A percentile compares a stretch with the other conserved stretches of the same genome.
Conservation (phyloP, 2,329 filamentous ascomycete genomes). For the Davidsoniella eucalypti region DNA sequence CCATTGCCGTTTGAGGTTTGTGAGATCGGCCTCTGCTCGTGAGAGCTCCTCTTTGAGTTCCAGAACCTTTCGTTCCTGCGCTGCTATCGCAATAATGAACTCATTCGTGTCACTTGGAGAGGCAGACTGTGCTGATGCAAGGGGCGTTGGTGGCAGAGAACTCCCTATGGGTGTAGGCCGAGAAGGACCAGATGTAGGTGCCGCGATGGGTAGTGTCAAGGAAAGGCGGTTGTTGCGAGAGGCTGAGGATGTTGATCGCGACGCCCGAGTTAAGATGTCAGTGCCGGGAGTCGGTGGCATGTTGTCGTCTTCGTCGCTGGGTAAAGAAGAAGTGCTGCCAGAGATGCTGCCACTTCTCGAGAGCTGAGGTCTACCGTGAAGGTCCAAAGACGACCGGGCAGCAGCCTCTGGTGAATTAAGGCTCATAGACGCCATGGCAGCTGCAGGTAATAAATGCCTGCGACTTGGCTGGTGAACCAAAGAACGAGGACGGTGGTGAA, state of each 20-base stretch:
- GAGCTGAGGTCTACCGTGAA: slow-evolving; percentile 8
- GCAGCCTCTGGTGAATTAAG: slow-evolving; percentile 9
- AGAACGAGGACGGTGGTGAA: slow-evolving; percentile 9
- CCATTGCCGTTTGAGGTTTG: slow-evolving; percentile 69
- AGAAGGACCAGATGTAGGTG: slow-evolving; percentile 33
- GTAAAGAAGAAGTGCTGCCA: slow-evolving; percentile 11
- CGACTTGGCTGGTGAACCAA: slow-evolving; percentile 6
- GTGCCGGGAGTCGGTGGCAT: slow-evolving; percentile 24
- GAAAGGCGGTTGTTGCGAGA: slow-evolving; percentile 43
- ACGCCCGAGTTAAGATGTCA: slow-evolving; percentile 28
- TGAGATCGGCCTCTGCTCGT: slow-evolving; percentile 63
- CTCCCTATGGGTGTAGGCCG: slow-evolving; percentile 27
- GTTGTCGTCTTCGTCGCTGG: slow-evolving; percentile 17
- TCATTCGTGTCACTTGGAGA: slow-evolving; percentile 37
- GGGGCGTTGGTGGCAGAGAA: slow-evolving; percentile 28
- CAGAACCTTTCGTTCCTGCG: slow-evolving; percentile 78
- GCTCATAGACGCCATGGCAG: slow-evolving; percentile 12
- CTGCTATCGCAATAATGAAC: slow-evolving; percentile 78
- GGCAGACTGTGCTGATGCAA: slow-evolving; percentile 24
- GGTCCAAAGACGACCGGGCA: slow-evolving; percentile 5
- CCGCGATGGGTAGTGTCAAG: slow-evolving; percentile 43
- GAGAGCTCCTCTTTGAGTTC: slow-evolving; percentile 82
- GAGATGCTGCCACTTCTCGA: slow-evolving; percentile 12
- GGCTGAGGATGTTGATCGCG: slow-evolving; percentile 35
- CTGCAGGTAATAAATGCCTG: slow-evolving; percentile 8